Evolutionary conservation across 75 land plant species (phyloP), one percentile per base, ranked within the genome.

Genomic region (Chamaecyparis obtusa): DNA sequence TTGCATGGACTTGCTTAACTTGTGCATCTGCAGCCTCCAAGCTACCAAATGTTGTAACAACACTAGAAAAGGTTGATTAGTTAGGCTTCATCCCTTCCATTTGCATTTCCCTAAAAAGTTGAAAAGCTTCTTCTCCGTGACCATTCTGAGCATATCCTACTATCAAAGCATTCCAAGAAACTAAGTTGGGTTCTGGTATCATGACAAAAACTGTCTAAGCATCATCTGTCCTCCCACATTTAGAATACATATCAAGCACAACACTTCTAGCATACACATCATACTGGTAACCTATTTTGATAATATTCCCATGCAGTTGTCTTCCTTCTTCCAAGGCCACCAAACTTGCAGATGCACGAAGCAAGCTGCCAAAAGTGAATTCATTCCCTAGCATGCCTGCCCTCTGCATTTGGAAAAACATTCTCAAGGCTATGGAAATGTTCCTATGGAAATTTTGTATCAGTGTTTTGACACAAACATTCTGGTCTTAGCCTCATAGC

Each of bases 211-310:
- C 82, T 51, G 77, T 33, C 10, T 85, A 78, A 24, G 91, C 91
- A n/a, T 84, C 81, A 11, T 84, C 88, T 10, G 88, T 83, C 17
- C 80, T 69, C 57, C 91, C 89, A 78, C 89, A 91, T 71, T 91
- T 91, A 10, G 89, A 81, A 84, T 91, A 91, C 91, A 90, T 90
- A 27, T 91, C 92, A 33, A 91, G 77, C 51, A 91, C 51, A 8
- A 88, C 90, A 85, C 86, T 87, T 17, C 71, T 54, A 1, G 87
- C 74, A 78, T 86, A 85, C 39, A 74, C 79, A 86, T 91, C 92
- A 15, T 15, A 3, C 21, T 87, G 85, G 37, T 21, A 87, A 16
- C 87, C 90, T 30, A 33, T 51, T 30, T 54, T 44, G 9, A 89
- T 55, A 32, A 89, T 39, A n/a, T 83, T 60, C 5, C 85, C 69